phyloP scores from a whole-genome alignment of 192 early-diverging fungal species.

The Gamsiella multidivaricata region DNA sequence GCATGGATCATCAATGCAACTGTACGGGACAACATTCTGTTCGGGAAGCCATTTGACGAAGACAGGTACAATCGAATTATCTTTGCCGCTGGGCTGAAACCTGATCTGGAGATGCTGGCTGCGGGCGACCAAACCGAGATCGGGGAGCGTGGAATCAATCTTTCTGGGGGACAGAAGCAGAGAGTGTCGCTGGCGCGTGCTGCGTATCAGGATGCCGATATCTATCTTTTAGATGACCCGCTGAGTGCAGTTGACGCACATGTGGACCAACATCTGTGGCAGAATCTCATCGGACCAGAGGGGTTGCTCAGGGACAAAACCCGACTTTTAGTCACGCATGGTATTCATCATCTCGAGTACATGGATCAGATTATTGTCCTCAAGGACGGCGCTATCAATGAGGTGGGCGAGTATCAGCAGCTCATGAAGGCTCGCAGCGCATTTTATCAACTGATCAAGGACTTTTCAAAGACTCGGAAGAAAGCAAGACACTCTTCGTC shows the following conservation, averaged over 20 bases:
- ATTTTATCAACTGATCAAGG: slow-evolving; percentile 73
- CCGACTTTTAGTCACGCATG: slow-evolving; percentile 83
- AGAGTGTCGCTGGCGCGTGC: slow-evolving; percentile 87
- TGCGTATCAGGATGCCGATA: too few relatives aligned
- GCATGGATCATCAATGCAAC: slow-evolving; percentile 46
- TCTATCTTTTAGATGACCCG: slow-evolving; percentile 94
- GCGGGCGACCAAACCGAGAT: slow-evolving; percentile 58
- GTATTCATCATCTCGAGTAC: slow-evolving; percentile 77
- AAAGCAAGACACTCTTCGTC: too few relatives aligned
- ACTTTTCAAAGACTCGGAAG: slow-evolving; percentile 64
- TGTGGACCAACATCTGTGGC: slow-evolving; percentile 43
- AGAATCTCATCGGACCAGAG: slow-evolving; percentile 73
- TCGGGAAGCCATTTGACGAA: slow-evolving; percentile 75
- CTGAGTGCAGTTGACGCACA: slow-evolving; percentile 77
- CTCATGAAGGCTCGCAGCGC: slow-evolving; percentile 69
- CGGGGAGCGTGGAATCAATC: slow-evolving; percentile 58
- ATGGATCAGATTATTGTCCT: slow-evolving; percentile 77
- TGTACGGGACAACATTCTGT: slow-evolving; percentile 83
- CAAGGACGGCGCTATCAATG: slow-evolving; percentile 71
- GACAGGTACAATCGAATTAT: slow-evolving; percentile 62
- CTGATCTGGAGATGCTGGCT: slow-evolving; percentile 24
- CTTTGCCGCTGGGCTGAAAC: slow-evolving; percentile 19
- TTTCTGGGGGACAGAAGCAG: slow-evolving; percentile 89
- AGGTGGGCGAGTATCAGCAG: slow-evolving; percentile 70
- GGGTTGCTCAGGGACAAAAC: slow-evolving; percentile 82